phyloP scores from a whole-genome alignment of 1,284 basidiomycete genomes.

The Microbotryomycetes sp. region DNA sequence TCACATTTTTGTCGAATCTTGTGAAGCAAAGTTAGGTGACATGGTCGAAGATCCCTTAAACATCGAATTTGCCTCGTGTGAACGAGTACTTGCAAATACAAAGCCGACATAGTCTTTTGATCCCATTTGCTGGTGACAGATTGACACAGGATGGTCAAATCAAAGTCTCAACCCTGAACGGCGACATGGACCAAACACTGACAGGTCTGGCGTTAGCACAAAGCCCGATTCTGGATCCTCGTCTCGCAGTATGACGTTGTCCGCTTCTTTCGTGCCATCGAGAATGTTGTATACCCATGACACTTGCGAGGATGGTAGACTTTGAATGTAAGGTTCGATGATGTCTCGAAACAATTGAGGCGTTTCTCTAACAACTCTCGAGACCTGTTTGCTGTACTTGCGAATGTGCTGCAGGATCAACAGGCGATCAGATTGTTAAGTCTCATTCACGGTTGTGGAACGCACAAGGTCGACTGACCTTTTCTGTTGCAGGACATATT shows the following conservation, averaged over 20 bases:
- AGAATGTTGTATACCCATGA: slow-evolving; percentile 82
- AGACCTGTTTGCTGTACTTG: slow-evolving; percentile 72
- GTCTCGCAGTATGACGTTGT: slow-evolving; percentile 65
- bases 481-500: slow-evolving; percentile 32
- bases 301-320: slow-evolving; percentile 61
- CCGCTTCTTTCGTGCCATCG: slow-evolving; percentile 67
- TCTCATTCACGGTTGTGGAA: slow-evolving; percentile 59
- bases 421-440: not conserved
- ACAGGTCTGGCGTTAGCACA: slow-evolving; percentile 76
- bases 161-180: not conserved
- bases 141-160: not conserved
- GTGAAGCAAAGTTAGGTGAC: slow-evolving; percentile 63
- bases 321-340: slow-evolving; percentile 69
- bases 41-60: slow-evolving; percentile 51
- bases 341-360: slow-evolving; percentile 62
- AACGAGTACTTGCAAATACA: slow-evolving; percentile 41
- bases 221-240: slow-evolving; percentile 56
- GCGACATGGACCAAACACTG: slow-evolving; percentile 2
- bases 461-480: slow-evolving; percentile 52
- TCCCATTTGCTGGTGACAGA: slow-evolving; percentile 57
- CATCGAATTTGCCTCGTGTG: slow-evolving; percentile 40
- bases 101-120: slow-evolving; percentile 52
- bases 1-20: slow-evolving; percentile 57
- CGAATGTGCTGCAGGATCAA: slow-evolving; percentile 38
- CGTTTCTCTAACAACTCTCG: slow-evolving; percentile 71